A percentile compares a stretch with the other conserved stretches of the same genome.
Evolutionary conservation across 1,139 yeast genomes (phyloP).

Genomic region (Debaryomyces sp.): DNA sequence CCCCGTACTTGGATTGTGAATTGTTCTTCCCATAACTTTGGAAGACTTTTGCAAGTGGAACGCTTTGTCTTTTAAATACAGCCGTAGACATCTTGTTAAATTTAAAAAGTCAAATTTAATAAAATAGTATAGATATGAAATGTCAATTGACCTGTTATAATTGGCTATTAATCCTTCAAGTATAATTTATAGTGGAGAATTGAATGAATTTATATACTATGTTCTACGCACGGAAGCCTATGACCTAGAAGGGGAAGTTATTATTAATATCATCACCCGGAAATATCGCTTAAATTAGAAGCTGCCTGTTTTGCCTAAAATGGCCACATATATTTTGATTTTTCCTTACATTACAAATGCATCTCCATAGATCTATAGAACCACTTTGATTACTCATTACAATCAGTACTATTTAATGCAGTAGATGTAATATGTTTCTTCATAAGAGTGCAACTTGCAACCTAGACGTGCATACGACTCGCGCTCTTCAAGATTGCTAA

Average conservation of each 20-base stretch:
- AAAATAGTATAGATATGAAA: not conserved
- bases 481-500: not conserved
- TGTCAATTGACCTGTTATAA: not conserved
- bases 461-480: not conserved
- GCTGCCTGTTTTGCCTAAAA: not conserved
- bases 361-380: not conserved
- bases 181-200: not conserved
- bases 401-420: not conserved
- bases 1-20: conserved; percentile 1
- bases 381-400: not conserved
- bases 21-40: conserved; percentile 4
- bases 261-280: not conserved
- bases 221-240: not conserved
- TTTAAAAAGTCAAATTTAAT: not conserved
- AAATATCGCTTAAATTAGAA: not conserved
- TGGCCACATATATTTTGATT: not conserved
- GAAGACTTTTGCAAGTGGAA: conserved; percentile 6
- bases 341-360: not conserved
- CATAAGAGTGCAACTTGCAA: not conserved
- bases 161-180: not conserved
- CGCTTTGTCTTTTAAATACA: conserved; percentile 17
- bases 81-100: conserved; percentile 20
- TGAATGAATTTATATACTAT: not conserved
- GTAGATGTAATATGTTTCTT: not conserved
- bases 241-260: conserved; percentile 3